Evolutionary conservation across 1,284 basidiomycete genomes (phyloP), one percentile per base, ranked within the genome.

Genomic region (Naganishia cerealis): DNA sequence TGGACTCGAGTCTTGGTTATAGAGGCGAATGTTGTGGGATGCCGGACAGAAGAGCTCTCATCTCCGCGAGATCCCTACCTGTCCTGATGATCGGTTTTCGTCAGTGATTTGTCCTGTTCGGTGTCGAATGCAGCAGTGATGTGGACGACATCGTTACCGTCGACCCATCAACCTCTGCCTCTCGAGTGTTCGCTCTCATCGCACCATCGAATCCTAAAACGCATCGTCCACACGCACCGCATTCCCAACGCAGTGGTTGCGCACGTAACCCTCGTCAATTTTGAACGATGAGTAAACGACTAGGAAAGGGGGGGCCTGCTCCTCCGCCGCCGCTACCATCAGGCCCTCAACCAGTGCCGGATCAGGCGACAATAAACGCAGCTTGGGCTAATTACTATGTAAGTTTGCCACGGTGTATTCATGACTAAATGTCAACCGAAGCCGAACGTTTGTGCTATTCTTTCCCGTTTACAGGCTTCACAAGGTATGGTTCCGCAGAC

Each of bases 341-440:
- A 36, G 69, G 69, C n/a, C 66, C 58, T 39, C 68, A 66, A n/a
- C 68, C 68, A 21, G 52, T 62, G 13, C 54, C 66, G 15, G 66
- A 67, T 39, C 56, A 67, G 39, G 58, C 67, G 29, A 61, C 66
- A 9, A 48, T 54, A 13, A 50, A 53, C 15, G 69, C 69, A 10
- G 69, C 69, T 16, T 70, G 69, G 69, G 36, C 43, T 12, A 59
- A 63, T 12, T 70, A 70, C 59, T 70, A 70, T 53, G 69, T 67
- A 40, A 43, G 69, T 57, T 26, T 9, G 16, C 13, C 50, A 3
- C 0, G 16, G n/a, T 21, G 38, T 3, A 29, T 59, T 36, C 16
- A 12, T 46, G 46, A 10, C 1, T 33, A 33, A 6, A 36, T 33
- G 18, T 5, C 10, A 36, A 16, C 24, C 48, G 38, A 12, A 8